These are phyloP conservation scores for Emydomyces testavorans DNA, from an alignment of 2,329 filamentous ascomycete genomes.

Conservation along the genomic window DNA sequence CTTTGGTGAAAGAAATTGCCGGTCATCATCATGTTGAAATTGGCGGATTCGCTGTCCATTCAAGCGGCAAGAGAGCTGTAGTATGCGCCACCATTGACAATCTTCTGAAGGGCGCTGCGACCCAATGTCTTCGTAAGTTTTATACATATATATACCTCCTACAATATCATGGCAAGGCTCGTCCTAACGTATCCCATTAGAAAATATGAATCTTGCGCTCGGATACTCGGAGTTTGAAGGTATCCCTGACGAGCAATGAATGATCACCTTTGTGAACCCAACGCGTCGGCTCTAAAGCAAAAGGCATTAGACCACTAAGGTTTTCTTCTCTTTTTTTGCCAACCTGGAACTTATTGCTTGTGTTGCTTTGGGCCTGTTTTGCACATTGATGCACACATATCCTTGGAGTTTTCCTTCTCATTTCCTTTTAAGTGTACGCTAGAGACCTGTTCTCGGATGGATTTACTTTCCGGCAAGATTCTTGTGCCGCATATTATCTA, in stretches of 20 bases:
- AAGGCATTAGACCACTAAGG: background rate
- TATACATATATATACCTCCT: slow-evolving; percentile 6
- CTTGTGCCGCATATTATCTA: background rate
- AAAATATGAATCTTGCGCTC: slow-evolving; percentile 90
- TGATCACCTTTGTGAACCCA: background rate
- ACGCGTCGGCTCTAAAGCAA: background rate
- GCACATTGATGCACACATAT: slow-evolving; percentile 9
- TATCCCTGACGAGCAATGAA: slow-evolving; percentile 48
- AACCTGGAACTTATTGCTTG: background rate
- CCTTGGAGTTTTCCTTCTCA: background rate
- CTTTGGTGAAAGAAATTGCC: slow-evolving; percentile 71
- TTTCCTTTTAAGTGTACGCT: slow-evolving; percentile 4
- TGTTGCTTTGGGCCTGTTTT: background rate
- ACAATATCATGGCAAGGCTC: background rate
- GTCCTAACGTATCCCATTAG: slow-evolving; percentile 31
- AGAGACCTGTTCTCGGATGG: background rate
- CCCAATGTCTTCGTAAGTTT: slow-evolving; percentile 76
- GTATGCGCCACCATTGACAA: slow-evolving; percentile 91
- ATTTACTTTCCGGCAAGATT: background rate
- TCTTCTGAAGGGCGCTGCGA: slow-evolving; percentile 81
- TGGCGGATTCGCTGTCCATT: slow-evolving; percentile 89
- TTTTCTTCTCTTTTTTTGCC: slow-evolving; percentile 1
- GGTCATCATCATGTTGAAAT: slow-evolving; percentile 85
- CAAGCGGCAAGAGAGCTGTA: slow-evolving; percentile 79
- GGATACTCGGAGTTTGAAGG: slow-evolving; percentile 83